Percentiles rank a stretch among this genome's conserved stretches.
phyloP scores from a whole-genome alignment of 1,284 basidiomycete genomes.

The Waitea zeae region DNA sequence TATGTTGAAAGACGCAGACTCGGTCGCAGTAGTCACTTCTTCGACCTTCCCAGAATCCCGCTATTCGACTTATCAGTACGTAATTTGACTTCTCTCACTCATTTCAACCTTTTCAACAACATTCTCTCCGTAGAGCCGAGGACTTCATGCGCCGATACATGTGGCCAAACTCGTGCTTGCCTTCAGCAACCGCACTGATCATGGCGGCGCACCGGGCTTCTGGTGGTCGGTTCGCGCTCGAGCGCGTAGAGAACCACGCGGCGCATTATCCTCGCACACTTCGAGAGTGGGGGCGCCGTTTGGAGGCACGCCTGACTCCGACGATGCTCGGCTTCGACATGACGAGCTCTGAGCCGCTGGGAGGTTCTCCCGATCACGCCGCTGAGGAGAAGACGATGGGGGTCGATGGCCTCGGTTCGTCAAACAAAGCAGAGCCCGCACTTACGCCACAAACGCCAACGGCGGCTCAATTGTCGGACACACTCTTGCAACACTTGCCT shows the following conservation, averaged over 20 bases:
- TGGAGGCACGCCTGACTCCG: slow-evolving; percentile 30
- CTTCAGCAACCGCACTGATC: slow-evolving; percentile 61
- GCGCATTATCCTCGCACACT: slow-evolving; percentile 83
- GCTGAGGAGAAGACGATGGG: no score
- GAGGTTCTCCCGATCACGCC: no score
- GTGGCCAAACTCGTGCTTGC: slow-evolving; percentile 85
- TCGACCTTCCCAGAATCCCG: slow-evolving; percentile 78
- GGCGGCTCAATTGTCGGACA: no score
- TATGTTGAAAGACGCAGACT: slow-evolving; percentile 53
- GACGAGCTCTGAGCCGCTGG: slow-evolving; percentile 11
- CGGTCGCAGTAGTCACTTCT: slow-evolving; percentile 60
- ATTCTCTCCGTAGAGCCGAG: slow-evolving; percentile 33
- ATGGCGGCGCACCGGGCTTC: slow-evolving; percentile 47
- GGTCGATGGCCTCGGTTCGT: no score
- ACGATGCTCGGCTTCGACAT: slow-evolving; percentile 13
- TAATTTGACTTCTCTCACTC: slow-evolving; percentile 8
- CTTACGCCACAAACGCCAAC: no score
- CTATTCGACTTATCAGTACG: slow-evolving; percentile 50
- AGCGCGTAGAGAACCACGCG: slow-evolving; percentile 79
- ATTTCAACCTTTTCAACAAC: slow-evolving; percentile 1
- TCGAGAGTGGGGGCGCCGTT: slow-evolving; percentile 72
- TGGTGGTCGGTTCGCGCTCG: slow-evolving; percentile 59
- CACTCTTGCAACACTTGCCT: slow-evolving; percentile 32
- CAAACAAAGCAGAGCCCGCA: no score
- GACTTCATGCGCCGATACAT: slow-evolving; percentile 86